Base-by-base conservation (phyloP, 73 alveolate species). In the Effrenium voratum region DNA sequence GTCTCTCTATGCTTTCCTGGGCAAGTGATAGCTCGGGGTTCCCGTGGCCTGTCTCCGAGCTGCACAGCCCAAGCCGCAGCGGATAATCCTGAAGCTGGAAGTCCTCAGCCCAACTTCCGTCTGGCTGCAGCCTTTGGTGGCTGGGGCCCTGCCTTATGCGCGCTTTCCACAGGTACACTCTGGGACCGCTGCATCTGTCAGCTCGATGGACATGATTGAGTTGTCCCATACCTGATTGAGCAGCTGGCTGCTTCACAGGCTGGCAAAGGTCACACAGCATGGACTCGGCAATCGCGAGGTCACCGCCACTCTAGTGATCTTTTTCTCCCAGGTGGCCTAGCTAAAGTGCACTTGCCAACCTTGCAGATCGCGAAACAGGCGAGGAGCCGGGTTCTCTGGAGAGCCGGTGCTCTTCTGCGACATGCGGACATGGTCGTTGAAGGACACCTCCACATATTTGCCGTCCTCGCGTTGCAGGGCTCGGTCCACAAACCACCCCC, bases 41-140 rank as follows among this genome's bases (percentile, higher is more conserved):
- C 5, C 55, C 36, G 49, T 75, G 3, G 80, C 85, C 85, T 75
- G 85, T 36, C 34, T 75, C 85, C 3, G 47, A 38, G 85, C 85
- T 75, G 50, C 85, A 75, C 34, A 75, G 52, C 30, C 85, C 85
- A 38, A 75, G 41, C 49, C 85, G 85, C 85, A 75, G 15, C 32
- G 85, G 85, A 75, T 75, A 75, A 50, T 75, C 85, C 36, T 75
- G 85, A n/a, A 75, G 85, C 41, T 75, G 85, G n/a, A 75, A 75
- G 50, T 75, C 85, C 85, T 75, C 63, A 52, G 8, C 19, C 63
- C 63, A 52, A 52, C 26, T 19, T 52, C 63, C 63, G 19, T 12
- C 8, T 19, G 19, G 19, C 63, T 19, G 19, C 63, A 52, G 26
- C 26, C 63, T 52, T 8, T 19, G 8, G 26, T 52, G 63, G 19